phyloP scores from a whole-genome alignment of 495 filamentous ascomycete species.

The Amniculicola lignicola region DNA sequence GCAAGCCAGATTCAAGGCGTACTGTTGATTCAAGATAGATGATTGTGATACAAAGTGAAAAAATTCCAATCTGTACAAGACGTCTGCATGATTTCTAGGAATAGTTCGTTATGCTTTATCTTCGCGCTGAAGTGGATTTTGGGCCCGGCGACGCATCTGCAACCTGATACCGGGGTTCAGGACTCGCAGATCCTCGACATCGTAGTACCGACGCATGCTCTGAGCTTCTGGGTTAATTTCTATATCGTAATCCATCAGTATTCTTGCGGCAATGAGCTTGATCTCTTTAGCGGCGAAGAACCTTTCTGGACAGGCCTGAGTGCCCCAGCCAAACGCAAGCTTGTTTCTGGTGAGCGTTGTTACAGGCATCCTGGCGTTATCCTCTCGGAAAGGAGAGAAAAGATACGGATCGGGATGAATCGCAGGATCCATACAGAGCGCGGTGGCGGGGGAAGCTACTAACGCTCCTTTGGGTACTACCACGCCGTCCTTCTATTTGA shows the following conservation, averaged over 20 bases:
- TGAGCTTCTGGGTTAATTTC: neutral
- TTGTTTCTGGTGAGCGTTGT: conserved; percentile 32
- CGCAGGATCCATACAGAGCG: conserved; percentile 28
- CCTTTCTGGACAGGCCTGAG: conserved; percentile 54
- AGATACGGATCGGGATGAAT: neutral
- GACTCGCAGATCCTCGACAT: conserved; percentile 1
- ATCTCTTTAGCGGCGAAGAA: conserved; percentile 52
- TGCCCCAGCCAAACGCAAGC: conserved; percentile 49
- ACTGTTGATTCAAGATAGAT: too few relatives aligned
- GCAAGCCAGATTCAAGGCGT: too few relatives aligned
- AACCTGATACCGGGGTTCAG: conserved; percentile 1
- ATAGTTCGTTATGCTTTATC: too few relatives aligned
- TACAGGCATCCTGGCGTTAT: conserved; percentile 1
- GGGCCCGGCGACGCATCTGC: neutral
- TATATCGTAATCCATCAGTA: conserved; percentile 18
- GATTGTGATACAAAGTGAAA: too few relatives aligned
- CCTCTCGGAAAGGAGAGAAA: conserved; percentile 5
- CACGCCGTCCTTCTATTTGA: conserved; percentile 28
- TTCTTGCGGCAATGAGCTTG: conserved; percentile 42
- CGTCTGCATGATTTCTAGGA: too few relatives aligned
- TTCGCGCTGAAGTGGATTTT: too few relatives aligned
- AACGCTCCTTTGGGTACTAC: conserved; percentile 20
- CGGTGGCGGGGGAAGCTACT: conserved; percentile 8
- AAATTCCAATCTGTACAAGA: too few relatives aligned
- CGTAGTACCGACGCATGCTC: conserved; percentile 6